Evolutionary conservation across 805 yeast genomes (phyloP).

Genomic region (Starmerella powellii): DNA sequence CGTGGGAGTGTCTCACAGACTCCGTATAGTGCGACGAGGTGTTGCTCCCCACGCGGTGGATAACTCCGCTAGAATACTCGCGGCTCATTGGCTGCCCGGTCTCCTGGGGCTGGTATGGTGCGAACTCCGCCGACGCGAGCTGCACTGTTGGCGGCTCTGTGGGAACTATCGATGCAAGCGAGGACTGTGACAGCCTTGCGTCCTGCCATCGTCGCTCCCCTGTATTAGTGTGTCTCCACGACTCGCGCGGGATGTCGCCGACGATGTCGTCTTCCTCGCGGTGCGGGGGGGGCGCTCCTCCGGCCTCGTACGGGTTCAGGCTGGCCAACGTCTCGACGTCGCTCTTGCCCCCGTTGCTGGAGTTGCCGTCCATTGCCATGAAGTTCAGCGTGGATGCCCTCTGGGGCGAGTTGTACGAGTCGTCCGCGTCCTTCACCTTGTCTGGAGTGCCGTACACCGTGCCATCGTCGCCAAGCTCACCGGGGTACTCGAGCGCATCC

Average conservation of each 20-base stretch:
- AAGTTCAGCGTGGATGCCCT: conserved; percentile 30
- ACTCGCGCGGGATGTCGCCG: conserved; percentile 34
- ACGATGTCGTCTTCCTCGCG: conserved; percentile 21
- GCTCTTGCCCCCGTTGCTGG: conserved; percentile 7
- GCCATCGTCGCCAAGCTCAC: conserved; percentile 18
- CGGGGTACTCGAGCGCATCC: conserved; percentile 17
- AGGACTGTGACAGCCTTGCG: conserved; percentile 50
- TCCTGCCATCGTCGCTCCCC: conserved; percentile 33
- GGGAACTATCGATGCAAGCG: conserved; percentile 64
- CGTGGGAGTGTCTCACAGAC: conserved; percentile 1
- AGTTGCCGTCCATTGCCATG: conserved; percentile 29
- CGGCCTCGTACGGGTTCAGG: neutral
- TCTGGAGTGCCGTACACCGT: conserved; percentile 21
- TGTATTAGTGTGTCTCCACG: conserved; percentile 45
- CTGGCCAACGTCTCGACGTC: conserved; percentile 1
- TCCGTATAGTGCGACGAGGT: conserved; percentile 23
- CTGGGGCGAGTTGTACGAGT: conserved; percentile 29
- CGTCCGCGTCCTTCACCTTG: conserved; percentile 16
- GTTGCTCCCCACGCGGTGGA: conserved; percentile 27
- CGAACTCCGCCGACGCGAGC: conserved; percentile 40
- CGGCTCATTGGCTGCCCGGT: conserved; percentile 18
- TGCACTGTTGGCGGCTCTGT: conserved; percentile 73
- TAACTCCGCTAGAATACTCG: conserved; percentile 28
- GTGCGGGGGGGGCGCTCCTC: conserved; percentile 6
- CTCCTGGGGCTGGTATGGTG: conserved; percentile 1